phyloP scores from a whole-genome alignment of 331 rosid genomes.

The Acacia pycnantha region DNA sequence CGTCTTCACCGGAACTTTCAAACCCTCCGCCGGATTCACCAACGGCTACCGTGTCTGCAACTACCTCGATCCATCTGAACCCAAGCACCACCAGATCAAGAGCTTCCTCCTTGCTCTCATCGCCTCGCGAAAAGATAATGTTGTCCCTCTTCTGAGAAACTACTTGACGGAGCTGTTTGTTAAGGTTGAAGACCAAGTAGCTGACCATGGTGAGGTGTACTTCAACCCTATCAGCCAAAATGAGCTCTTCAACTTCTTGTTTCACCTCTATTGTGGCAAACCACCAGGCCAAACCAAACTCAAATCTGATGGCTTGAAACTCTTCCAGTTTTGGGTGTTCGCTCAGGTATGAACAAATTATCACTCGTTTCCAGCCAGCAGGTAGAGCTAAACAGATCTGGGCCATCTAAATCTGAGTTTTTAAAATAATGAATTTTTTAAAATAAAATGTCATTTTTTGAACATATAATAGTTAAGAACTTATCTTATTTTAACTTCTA shows the following conservation, averaged over 20 bases:
- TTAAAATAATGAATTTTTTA: no score
- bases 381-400: no score
- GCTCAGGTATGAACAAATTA: neutral
- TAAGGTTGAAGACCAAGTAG: constrained; percentile 40
- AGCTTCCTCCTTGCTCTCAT: constrained; percentile 39
- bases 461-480: no score
- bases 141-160: constrained; percentile 50
- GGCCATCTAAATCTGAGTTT: no score
- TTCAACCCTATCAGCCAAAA: constrained; percentile 39
- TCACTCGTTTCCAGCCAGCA: no score
- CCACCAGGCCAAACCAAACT: constrained; percentile 34
- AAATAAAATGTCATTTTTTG: no score
- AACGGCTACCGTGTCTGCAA: constrained; percentile 66
- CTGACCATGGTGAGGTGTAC: neutral
- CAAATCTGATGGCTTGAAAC: constrained; percentile 36
- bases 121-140: constrained; percentile 5
- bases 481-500: no score
- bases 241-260: constrained; percentile 52
- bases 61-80: constrained; percentile 62
- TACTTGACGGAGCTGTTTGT: constrained; percentile 36
- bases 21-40: constrained; percentile 67
- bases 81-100: constrained; percentile 50
- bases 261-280: constrained; percentile 42
- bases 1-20: constrained; percentile 73
- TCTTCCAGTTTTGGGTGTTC: constrained; percentile 47